These are phyloP conservation scores for Colletotrichum spinosum DNA, from an alignment of 2,329 filamentous ascomycete genomes.

Conservation along the genomic window DNA sequence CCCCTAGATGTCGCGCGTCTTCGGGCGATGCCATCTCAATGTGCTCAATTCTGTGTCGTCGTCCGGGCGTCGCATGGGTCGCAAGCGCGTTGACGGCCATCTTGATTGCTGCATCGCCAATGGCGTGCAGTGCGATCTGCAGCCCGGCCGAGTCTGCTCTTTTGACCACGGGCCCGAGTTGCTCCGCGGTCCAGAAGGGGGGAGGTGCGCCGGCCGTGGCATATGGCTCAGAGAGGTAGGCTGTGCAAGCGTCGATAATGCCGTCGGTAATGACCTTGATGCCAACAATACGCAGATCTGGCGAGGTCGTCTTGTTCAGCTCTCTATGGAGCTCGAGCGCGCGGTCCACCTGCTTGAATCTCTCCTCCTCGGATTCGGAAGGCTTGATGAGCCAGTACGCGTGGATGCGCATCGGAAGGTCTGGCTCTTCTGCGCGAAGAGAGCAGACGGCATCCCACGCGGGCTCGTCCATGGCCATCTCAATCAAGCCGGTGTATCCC, in stretches of 20 bases:
- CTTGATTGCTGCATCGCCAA: slow-evolving; percentile 64
- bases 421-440: slow-evolving; percentile 52
- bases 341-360: slow-evolving; percentile 60
- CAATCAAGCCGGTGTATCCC: slow-evolving; percentile 67
- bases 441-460: slow-evolving; percentile 63
- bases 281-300: slow-evolving; percentile 59
- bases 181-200: slow-evolving; percentile 61
- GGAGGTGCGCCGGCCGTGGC: slow-evolving; percentile 55
- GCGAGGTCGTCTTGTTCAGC: slow-evolving; percentile 49
- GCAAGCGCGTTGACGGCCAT: slow-evolving; percentile 63
- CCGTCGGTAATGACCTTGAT: slow-evolving; percentile 70
- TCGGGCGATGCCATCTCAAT: slow-evolving; percentile 63
- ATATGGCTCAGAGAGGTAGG: slow-evolving; percentile 66
- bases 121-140: slow-evolving; percentile 69
- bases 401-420: slow-evolving; percentile 58
- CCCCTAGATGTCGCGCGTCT: slow-evolving; percentile 63
- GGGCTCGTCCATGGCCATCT: slow-evolving; percentile 72
- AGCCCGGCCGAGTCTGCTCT: slow-evolving; percentile 60
- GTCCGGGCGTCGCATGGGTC: slow-evolving; percentile 48
- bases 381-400: slow-evolving; percentile 70
- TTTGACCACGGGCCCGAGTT: slow-evolving; percentile 62
- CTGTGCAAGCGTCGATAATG: slow-evolving; percentile 69
- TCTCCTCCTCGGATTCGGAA: slow-evolving; percentile 52
- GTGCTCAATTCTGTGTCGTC: slow-evolving; percentile 68
- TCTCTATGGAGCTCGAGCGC: slow-evolving; percentile 57